A percentile compares a stretch with the other conserved stretches of the same genome.
Evolutionary conservation across 345 rosid species (phyloP).

Genomic region (Euphorbia peplus): DNA sequence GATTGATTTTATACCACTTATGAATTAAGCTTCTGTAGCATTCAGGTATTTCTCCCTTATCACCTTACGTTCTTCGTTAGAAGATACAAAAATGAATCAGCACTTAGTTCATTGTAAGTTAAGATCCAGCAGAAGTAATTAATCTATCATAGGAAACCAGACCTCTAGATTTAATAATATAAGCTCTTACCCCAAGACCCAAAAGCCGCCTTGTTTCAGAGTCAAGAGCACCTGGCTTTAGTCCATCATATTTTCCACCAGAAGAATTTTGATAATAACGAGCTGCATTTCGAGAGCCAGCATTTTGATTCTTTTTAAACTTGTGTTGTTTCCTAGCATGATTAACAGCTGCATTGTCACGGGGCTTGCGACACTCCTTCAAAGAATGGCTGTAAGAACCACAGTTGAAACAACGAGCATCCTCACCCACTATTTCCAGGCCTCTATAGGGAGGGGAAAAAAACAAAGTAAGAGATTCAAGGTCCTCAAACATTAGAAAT

Average conservation of each 20-base stretch:
- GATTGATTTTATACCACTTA: background rate
- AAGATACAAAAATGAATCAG: background rate
- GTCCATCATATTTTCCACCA: slow-evolving; percentile 75
- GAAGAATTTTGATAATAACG: slow-evolving; percentile 72
- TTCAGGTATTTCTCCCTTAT: background rate
- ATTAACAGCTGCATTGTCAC: slow-evolving; percentile 69
- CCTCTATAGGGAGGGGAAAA: slow-evolving; percentile 48
- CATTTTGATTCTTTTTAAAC: slow-evolving; percentile 58
- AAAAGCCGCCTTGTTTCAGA: slow-evolving; percentile 74
- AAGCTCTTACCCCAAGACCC: slow-evolving; percentile 69
- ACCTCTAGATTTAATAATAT: background rate
- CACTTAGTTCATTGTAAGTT: background rate
- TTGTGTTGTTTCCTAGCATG: slow-evolving; percentile 77
- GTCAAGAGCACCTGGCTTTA: slow-evolving; percentile 83
- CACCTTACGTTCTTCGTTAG: background rate
- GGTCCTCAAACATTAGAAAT: background rate
- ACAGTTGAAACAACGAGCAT: slow-evolving; percentile 92
- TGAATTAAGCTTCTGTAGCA: background rate
- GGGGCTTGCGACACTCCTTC: slow-evolving; percentile 86
- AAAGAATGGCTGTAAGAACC: slow-evolving; percentile 84
- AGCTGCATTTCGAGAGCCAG: slow-evolving; percentile 47
- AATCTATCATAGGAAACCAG: background rate
- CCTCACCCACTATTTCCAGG: slow-evolving; percentile 61
- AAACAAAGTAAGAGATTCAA: slow-evolving; percentile 6
- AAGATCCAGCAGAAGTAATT: slow-evolving; percentile 12